Evolutionary conservation across 805 yeast genomes (phyloP), one percentile per base, ranked within the genome.

Genomic region (Saccharomyces paradoxus): DNA sequence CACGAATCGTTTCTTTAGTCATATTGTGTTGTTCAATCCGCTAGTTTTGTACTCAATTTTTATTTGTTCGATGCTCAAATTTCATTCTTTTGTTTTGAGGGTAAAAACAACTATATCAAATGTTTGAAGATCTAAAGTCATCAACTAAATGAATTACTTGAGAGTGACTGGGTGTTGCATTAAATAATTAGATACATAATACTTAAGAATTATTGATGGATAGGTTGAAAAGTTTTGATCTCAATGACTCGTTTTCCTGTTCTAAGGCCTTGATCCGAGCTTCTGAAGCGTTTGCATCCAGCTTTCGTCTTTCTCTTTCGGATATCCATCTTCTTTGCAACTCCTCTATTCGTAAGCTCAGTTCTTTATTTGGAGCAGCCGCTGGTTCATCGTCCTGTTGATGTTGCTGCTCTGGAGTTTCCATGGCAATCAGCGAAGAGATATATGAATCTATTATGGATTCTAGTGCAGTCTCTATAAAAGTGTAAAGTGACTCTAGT

Each of bases 261-360:
- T 84, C 89, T 32, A 86, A 63, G 53, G 80, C 82, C 21, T 66
- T 63, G 4, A 84, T 74, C 48, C 85, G 69, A 48, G 70, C 67
- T 50, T 77, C 74, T 2, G 86, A 81, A 41, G 84, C 83, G 41
- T 75, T 75, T 52, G 76, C 75, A 59, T 86, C 91, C 53, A 82
- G 74, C 22, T 79, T 79, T 30, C 90, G 70, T 21, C 86, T 79
- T 65, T 86, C 94, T 56, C 89, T 73, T 58, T 87, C 91, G 5
- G 82, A 75, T 61, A 83, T 82, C 85, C 88, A 84, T 61, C 84
- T 75, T 57, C 74, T 80, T 46, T 81, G 80, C 47, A 87, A 66
- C 59, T 84, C 89, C 26, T 81, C 83, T 14, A 85, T 71, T 53
- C 89, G 73, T 49, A 82, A 60, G 53, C 73, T 74, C 49, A 77